Conservation (phyloP, 257 asterid species). For the Nicotiana attenuata region DNA sequence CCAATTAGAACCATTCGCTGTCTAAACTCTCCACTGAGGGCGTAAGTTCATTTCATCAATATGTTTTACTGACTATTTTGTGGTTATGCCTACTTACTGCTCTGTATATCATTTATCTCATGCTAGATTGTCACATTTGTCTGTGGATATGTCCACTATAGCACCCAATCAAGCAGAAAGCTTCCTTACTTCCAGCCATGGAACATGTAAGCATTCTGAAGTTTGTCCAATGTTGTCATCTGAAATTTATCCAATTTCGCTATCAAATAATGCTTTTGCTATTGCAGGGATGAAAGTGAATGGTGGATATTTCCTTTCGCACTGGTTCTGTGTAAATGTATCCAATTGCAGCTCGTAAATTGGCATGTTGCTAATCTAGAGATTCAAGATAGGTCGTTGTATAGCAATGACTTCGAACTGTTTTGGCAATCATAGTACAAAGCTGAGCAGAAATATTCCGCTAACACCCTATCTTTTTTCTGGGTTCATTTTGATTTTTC, state of each 20-base stretch:
- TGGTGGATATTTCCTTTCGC: conserved; percentile 99
- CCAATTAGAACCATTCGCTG: neutral
- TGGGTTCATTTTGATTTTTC: conserved; percentile 35
- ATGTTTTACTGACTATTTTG: neutral
- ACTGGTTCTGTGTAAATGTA: conserved; percentile 74
- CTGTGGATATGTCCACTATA: conserved; percentile 70
- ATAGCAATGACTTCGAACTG: conserved; percentile 77
- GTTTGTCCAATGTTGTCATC: neutral
- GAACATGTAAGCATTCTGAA: conserved; percentile 65
- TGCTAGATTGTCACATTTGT: conserved; percentile 76
- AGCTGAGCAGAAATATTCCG: conserved; percentile 22
- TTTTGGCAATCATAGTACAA: conserved; percentile 83
- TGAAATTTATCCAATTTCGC: neutral
- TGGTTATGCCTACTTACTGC: conserved; percentile 9
- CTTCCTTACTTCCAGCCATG: conserved; percentile 83
- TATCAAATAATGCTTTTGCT: neutral
- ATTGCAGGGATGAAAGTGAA: conserved; percentile 92
- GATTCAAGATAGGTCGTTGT: conserved; percentile 92
- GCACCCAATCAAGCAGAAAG: conserved; percentile 56
- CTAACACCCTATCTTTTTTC: conserved; percentile 59
- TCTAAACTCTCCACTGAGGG: neutral
- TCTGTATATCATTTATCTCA: neutral
- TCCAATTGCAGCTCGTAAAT: conserved; percentile 82
- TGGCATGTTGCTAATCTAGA: conserved; percentile 96
- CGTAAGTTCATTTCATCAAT: neutral